Conservation (phyloP, 495 filamentous ascomycete genomes). For the Penicillium samsonianum region DNA sequence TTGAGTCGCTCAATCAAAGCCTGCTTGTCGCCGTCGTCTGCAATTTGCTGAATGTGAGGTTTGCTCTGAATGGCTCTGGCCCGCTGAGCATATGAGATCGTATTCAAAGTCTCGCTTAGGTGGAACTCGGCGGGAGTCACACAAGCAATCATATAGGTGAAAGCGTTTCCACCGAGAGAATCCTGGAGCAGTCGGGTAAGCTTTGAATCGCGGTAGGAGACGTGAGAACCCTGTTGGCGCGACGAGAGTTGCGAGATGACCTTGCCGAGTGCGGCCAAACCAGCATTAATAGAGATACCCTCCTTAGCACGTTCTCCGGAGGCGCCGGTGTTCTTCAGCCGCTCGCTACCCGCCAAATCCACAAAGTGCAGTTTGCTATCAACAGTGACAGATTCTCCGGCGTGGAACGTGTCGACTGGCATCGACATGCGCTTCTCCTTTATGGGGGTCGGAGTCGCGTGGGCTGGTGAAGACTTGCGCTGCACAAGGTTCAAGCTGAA, state of each 20-base stretch:
- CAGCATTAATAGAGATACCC: constrained; percentile 98
- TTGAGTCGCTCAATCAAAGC: constrained; percentile 91
- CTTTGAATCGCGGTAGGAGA: constrained; percentile 97
- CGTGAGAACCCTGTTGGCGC: constrained; percentile 81
- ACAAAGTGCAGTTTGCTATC: constrained; percentile 99
- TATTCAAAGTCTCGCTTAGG: constrained; percentile 96
- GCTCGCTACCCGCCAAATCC: constrained; percentile 95
- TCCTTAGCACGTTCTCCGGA: constrained; percentile 94
- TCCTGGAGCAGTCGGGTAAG: constrained; percentile 95
- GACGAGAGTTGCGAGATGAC: constrained; percentile 98
- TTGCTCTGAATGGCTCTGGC: constrained; percentile 97
- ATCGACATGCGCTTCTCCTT: constrained; percentile 88
- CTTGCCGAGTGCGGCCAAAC: constrained; percentile 92
- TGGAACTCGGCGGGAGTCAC: constrained; percentile 97
- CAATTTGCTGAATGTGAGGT: constrained; percentile 87
- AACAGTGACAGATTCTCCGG: constrained; percentile 73
- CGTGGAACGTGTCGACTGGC: constrained; percentile 73
- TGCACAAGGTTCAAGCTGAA: constrained; percentile 95
- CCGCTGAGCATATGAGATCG: constrained; percentile 92
- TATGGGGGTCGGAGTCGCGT: constrained; percentile 50
- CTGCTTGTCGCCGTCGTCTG: constrained; percentile 92
- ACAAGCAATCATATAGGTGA: constrained; percentile 99
- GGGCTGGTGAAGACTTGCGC: constrained; percentile 61
- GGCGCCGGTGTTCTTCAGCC: constrained; percentile 94
- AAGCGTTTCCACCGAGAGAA: constrained; percentile 95